Evolutionary conservation across 2,329 filamentous ascomycete genomes (phyloP), one percentile per base, ranked within the genome.

Genomic region (Emergomyces pasteurianus): DNA sequence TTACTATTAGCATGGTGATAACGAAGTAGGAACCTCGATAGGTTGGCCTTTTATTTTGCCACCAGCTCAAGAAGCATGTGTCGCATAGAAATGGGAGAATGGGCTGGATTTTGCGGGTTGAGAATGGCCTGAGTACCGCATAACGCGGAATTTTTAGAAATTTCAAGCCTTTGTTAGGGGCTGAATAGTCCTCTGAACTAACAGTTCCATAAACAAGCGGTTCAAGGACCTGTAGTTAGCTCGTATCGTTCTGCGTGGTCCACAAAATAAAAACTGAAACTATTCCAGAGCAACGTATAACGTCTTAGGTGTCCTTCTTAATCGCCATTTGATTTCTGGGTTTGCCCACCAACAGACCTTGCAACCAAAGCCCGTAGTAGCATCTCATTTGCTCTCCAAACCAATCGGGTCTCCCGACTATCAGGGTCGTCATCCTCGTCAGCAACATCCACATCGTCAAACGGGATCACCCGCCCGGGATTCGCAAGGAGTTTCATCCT

Each of bases 401-500:
- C 65, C 53, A 67, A 62, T 26, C 60, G 63, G 47, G 62, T 62
- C 46, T 64, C 63, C 40, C 49, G 67, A 53, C 64, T 62, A n/a
- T 63, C 63, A 14, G 43, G 49, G 61, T 62, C 60, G 6, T 57
- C 59, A 8, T 62, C 46, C 7, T 65, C 65, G 12, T 65, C 66
- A 23, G 65, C 66, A 43, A 63, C 65, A 26, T 60, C 63, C 10
- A 65, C 62, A n/a, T 64, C 65, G 38, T 65, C 65, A 31, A 60
- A 60, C 28, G 65, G 57, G 8, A 67, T 52, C 31, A 59, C 57
- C 28, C 61, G 55, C 9, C 62, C 62, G 10, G 63, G 60, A 55
- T 65, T 64, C 2, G 67, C 71, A 63, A 73, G 69, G 18, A 77
- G 60, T 62, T 77, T 77, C 62, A 76, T 63, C 55, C 70, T 69